Percentiles rank a stretch among this genome's conserved stretches.
phyloP scores from a whole-genome alignment of 1,139 yeast species.

The Hyphopichia fennica region DNA sequence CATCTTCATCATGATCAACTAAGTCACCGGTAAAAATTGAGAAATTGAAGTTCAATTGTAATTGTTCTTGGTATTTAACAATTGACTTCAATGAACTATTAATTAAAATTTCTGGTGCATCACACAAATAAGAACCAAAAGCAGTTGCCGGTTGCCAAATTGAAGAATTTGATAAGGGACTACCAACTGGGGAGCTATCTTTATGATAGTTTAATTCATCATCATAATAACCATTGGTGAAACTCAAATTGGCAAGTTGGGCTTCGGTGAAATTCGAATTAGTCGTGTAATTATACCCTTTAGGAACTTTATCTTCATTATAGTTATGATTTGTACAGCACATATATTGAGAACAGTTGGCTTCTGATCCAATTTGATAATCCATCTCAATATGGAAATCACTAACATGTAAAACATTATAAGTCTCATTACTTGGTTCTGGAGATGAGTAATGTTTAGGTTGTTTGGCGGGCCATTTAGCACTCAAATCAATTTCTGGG shows the following conservation, averaged over 20 bases:
- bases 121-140: slow-evolving; percentile 33
- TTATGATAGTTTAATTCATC: slow-evolving; percentile 13
- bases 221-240: slow-evolving; percentile 20
- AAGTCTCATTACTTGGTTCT: slow-evolving; percentile 13
- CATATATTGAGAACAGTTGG: slow-evolving; percentile 29
- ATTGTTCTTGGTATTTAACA: slow-evolving; percentile 20
- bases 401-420: slow-evolving; percentile 30
- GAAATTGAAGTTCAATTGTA: slow-evolving; percentile 26
- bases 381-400: slow-evolving; percentile 27
- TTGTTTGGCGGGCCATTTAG: slow-evolving; percentile 40
- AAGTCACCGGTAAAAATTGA: slow-evolving; percentile 33
- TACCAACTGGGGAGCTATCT: slow-evolving; percentile 13
- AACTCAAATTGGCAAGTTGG: slow-evolving; percentile 23
- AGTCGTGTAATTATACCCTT: slow-evolving; percentile 15
- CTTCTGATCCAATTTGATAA: slow-evolving; percentile 24
- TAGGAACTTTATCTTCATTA: slow-evolving; percentile 14
- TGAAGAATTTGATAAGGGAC: slow-evolving; percentile 14
- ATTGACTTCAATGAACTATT: slow-evolving; percentile 28
- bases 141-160: slow-evolving; percentile 29
- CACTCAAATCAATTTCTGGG: slow-evolving; percentile 35
- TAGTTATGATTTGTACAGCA: slow-evolving; percentile 24
- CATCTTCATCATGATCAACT: slow-evolving; percentile 22
- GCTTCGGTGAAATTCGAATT: slow-evolving; percentile 11
- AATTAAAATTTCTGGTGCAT: slow-evolving; percentile 26
- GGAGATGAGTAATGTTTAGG: slow-evolving; percentile 31